Evolutionary conservation across 768 basidiomycete genomes (phyloP), one percentile per base, ranked within the genome.

Genomic region (Scleroderma bovista): DNA sequence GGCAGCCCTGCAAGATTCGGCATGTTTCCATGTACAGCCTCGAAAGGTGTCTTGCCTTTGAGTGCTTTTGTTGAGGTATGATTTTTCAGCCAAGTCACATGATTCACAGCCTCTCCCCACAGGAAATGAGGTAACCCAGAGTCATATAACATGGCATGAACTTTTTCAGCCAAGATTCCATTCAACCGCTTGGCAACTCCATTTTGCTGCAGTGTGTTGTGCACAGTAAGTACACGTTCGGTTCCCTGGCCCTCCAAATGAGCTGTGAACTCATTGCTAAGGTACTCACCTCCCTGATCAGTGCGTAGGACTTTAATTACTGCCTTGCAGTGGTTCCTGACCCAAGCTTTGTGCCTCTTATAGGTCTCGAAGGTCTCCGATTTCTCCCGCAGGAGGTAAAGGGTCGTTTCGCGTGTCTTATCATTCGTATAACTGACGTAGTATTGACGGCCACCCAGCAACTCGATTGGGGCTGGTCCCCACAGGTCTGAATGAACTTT

Each of bases 151-250:
- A 63, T 60, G 1, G 65, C 58, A 1, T 59, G 57, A 0, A 56
- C 60, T 24, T 52, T 46, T 13, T 66, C 57, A n/a, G 58, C 47
- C 2, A 60, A 49, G 0, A 62, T 67, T 2, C 65, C 54, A 34
- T 68, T 67, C 7, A 62, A 57, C 0, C 60, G 40, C 44, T 69
- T 64, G 1, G 65, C 62, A 16, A 65, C 49, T 10, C 64, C 58
- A 44, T 68, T 69, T 44, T 64, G 59, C 17, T 62, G 56, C 0
- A 64, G 63, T 1, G 59, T 57, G 19, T 60, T 15, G 6, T 42
- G 51, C 16, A 48, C 50, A 10, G 60, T 59, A 6, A 20, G 6
- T 42, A 50, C 44, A 3, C 24, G 9, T 6, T 43, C 20, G 17
- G 32, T 46, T 13, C 43, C 34, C 20, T 20, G 7, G 11, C 20